Conservation (phyloP, 148 eudicot species). For the Rhododendron mucronatum region DNA sequence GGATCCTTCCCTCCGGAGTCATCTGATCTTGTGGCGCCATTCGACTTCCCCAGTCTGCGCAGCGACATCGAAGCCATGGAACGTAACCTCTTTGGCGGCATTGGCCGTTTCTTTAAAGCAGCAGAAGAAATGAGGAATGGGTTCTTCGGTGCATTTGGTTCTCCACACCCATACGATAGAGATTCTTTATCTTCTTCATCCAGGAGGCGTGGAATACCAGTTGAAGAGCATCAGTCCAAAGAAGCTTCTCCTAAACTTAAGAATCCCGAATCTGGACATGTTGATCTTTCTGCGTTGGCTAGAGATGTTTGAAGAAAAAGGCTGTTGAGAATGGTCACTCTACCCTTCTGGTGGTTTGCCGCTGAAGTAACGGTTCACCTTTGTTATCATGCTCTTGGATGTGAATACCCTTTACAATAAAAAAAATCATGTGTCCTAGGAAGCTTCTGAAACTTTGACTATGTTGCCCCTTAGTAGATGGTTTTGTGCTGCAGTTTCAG, state of each 20-base stretch:
- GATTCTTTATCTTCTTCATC: slow-evolving; percentile 36
- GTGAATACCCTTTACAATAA: not conserved
- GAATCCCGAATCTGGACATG: slow-evolving; percentile 40
- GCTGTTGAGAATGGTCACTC: not conserved
- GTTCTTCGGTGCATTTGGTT: slow-evolving; percentile 40
- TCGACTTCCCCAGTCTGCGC: slow-evolving; percentile 72
- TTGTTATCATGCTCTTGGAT: not conserved
- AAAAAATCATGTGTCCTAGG: not conserved
- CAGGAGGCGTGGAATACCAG: slow-evolving; percentile 40
- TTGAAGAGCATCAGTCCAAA: slow-evolving; percentile 36
- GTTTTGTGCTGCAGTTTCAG: not conserved
- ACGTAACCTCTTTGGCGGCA: slow-evolving; percentile 49
- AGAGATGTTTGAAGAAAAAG: slow-evolving; percentile 49
- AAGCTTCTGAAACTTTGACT: not conserved
- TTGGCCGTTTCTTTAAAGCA: slow-evolving; percentile 63
- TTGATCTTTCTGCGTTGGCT: slow-evolving; percentile 72
- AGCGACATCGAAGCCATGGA: slow-evolving; percentile 70
- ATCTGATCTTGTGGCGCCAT: slow-evolving; percentile 25
- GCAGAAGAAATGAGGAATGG: slow-evolving; percentile 72
- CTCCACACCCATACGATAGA: slow-evolving; percentile 33
- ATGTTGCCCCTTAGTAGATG: not conserved
- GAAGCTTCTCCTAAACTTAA: slow-evolving; percentile 22
- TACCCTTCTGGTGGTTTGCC: not conserved
- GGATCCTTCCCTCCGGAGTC: slow-evolving; percentile 36
- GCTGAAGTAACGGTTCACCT: not conserved